A percentile compares a stretch with the other conserved stretches of the same genome.
Evolutionary conservation across 257 asterid genomes (phyloP).

Genomic region (Rauvolfia tetraphylla): DNA sequence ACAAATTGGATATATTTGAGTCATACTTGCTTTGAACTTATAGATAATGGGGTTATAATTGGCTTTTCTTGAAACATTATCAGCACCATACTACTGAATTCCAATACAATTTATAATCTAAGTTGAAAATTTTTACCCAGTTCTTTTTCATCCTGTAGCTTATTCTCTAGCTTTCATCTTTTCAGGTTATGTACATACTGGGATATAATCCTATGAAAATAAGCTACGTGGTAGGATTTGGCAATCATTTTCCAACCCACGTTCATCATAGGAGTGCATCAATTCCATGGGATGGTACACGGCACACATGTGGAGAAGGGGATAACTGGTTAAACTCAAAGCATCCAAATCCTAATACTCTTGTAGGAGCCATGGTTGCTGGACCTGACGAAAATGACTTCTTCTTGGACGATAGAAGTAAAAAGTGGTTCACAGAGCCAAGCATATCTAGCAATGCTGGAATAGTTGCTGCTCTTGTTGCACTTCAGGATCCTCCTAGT

Average conservation of each 20-base stretch:
- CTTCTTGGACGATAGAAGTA: conserved; percentile 39
- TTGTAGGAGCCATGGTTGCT: conserved; percentile 54
- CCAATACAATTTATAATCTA: background rate
- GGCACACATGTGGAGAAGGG: conserved; percentile 40
- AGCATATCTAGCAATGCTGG: conserved; percentile 53
- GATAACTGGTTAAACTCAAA: conserved; percentile 28
- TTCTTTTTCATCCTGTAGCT: background rate
- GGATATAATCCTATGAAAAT: conserved; percentile 58
- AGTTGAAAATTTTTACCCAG: background rate
- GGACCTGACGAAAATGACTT: conserved; percentile 45
- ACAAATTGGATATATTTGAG: too few relatives aligned
- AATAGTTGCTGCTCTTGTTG: conserved; percentile 50
- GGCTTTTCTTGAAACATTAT: background rate
- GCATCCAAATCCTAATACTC: conserved; percentile 37
- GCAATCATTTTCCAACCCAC: conserved; percentile 36
- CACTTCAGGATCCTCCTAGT: conserved; percentile 38
- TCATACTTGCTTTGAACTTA: background rate
- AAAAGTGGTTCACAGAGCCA: conserved; percentile 46
- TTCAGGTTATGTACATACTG: conserved; percentile 49
- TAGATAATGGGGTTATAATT: too few relatives aligned
- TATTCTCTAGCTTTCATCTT: background rate
- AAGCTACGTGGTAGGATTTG: conserved; percentile 56
- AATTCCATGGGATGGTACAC: conserved; percentile 41
- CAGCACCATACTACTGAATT: background rate
- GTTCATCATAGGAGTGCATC: conserved; percentile 64